Evolutionary conservation across 257 asterid species (phyloP), one percentile per base, ranked within the genome.

Genomic region (Sherardia arvensis): DNA sequence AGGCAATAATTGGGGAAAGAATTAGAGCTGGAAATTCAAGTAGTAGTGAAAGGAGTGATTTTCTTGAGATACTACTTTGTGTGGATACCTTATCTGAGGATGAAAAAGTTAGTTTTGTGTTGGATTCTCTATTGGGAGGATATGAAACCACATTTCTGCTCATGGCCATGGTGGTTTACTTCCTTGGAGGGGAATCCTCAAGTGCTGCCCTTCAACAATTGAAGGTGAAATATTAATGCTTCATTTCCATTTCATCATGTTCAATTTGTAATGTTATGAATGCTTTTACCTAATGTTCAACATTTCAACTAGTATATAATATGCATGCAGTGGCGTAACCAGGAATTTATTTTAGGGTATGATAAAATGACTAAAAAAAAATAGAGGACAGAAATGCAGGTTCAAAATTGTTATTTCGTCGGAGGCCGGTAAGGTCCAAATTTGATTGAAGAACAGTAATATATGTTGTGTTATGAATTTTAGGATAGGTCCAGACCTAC

Each of bases 1-100:
- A 82, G 78, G 81, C 90, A 87, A 87, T 87, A 74, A 84, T 87
- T 73, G 92, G 84, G 75, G 84, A 82, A 72, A 87, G 91, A 75
- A 21, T 27, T 34, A 30, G 21, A 59, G 47, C 59, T 64, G 78
- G 61, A 63, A 76, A 67, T 55, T 33, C 43, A 66, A 25, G 48
- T 36, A 58, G 68, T 53, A 64, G 77, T 22, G 20, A 56, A 73
- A 80, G 73, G 65, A 70, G 73, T 71, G 95, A 87, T 82, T 87
- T 87, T 60, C 92, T 87, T 59, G 86, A 87, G 74, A 79, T 80
- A 38, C 76, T 87, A 11, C 67, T 87, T 9, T 38, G 69, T 68
- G 82, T 79, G 40, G 91, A 84, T 65, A 75, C 79, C 78, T 79
- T 87, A 76, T 82, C 91, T 66, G 84, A 82, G 79, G 95, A 84